These are phyloP conservation scores for Aureobasidium sp. DNA, from an alignment of 2,329 filamentous ascomycete species.

Conservation along the genomic window DNA sequence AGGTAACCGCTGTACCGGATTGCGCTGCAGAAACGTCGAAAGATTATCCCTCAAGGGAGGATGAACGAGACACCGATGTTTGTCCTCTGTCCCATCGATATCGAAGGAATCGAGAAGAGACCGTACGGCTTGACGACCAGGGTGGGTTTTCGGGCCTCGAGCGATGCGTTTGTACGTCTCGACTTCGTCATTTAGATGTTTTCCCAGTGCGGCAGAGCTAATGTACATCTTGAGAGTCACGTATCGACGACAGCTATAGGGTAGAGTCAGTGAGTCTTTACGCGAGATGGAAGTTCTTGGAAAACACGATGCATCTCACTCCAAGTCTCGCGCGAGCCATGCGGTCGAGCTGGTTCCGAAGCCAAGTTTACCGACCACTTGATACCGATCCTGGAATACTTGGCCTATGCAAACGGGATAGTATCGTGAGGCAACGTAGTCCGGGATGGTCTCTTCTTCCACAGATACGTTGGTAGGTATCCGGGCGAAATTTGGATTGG, in stretches of 20 bases:
- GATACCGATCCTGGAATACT: constrained; percentile 19
- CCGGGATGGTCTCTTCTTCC: constrained; percentile 15
- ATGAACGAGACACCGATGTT: constrained; percentile 32
- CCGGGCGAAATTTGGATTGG: neutral
- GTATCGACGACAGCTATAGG: constrained; percentile 12
- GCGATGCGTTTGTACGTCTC: constrained; percentile 17
- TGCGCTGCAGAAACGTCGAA: constrained; percentile 14
- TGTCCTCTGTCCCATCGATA: constrained; percentile 22
- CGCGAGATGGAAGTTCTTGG: neutral
- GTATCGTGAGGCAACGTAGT: constrained; percentile 19
- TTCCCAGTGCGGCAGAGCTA: neutral
- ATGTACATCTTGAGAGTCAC: constrained; percentile 14
- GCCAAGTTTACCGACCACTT: constrained; percentile 19
- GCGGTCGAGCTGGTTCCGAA: constrained; percentile 17
- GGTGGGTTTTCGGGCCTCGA: constrained; percentile 20
- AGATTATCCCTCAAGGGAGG: constrained; percentile 34
- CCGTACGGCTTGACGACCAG: constrained; percentile 24
- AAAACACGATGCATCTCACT: constrained; percentile 12
- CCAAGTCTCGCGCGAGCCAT: constrained; percentile 18
- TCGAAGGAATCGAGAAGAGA: constrained; percentile 27
- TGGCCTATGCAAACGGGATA: constrained; percentile 27
- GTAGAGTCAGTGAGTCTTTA: too few species aligned
- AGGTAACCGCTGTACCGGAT: constrained; percentile 30
- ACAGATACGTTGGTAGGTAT: neutral
- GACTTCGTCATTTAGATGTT: constrained; percentile 17